These are phyloP conservation scores for Lachnellula cervina DNA, from an alignment of 2,329 filamentous ascomycete genomes.

Conservation along the genomic window DNA sequence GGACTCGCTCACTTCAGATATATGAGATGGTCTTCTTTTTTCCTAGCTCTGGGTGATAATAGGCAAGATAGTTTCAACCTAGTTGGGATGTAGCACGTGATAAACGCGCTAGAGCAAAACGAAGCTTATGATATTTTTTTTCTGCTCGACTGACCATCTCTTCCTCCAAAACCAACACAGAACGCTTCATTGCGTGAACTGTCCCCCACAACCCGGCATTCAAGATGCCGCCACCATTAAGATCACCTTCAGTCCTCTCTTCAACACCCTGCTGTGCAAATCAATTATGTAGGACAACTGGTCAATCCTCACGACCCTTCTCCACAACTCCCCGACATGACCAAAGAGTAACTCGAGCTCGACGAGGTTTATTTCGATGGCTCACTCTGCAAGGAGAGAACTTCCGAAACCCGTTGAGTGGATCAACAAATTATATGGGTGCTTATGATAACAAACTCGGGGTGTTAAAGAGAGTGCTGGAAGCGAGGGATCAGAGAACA, in stretches of 20 bases:
- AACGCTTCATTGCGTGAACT: constrained; percentile 13
- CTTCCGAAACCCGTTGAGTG: constrained; percentile 25
- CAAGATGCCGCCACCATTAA: constrained; percentile 28
- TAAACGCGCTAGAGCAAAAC: neutral
- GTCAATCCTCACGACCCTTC: constrained; percentile 26
- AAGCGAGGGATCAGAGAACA: neutral
- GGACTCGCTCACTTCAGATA: no score
- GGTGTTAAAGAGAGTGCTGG: constrained; percentile 26
- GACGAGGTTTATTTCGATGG: constrained; percentile 28
- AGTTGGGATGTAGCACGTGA: neutral
- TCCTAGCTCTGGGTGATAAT: no score
- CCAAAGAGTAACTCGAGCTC: constrained; percentile 25
- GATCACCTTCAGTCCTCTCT: constrained; percentile 20
- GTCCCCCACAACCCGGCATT: constrained; percentile 7
- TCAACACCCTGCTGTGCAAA: constrained; percentile 18
- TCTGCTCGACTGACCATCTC: neutral
- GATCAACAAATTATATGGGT: constrained; percentile 30
- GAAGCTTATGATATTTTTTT: neutral
- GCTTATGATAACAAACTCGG: constrained; percentile 23
- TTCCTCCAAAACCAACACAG: constrained; percentile 4
- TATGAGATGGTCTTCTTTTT: no score
- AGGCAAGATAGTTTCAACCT: no score
- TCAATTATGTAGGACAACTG: constrained; percentile 17
- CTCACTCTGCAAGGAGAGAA: constrained; percentile 24
- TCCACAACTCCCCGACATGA: constrained; percentile 27